Evolutionary conservation across 2,329 filamentous ascomycete species (phyloP).

Genomic region (Blastomyces emzantsi): DNA sequence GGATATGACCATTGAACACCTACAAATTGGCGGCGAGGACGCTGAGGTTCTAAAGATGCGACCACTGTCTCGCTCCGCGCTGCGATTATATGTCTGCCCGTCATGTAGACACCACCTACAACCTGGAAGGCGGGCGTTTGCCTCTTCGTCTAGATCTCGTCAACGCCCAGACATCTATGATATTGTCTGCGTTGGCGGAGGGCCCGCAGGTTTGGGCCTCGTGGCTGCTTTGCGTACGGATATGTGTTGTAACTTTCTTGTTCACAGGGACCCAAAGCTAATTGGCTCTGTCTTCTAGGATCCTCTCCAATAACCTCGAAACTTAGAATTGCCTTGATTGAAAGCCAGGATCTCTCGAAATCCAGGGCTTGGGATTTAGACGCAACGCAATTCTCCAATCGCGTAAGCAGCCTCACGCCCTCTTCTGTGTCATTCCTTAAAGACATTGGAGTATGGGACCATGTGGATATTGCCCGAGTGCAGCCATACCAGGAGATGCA

Average conservation of each 20-base stretch:
- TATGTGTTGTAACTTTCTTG: not conserved
- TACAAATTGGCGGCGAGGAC: not conserved
- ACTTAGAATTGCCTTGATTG: slow-evolving; percentile 79
- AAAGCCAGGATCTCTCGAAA: slow-evolving; percentile 74
- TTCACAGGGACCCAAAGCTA: slow-evolving; percentile 8
- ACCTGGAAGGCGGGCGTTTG: slow-evolving; percentile 25
- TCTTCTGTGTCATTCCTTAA: slow-evolving; percentile 75
- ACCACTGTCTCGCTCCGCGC: slow-evolving; percentile 22
- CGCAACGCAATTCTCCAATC: slow-evolving; percentile 70
- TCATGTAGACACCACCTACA: slow-evolving; percentile 29
- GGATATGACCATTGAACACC: not conserved
- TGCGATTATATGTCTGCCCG: slow-evolving; percentile 34
- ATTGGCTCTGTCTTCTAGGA: slow-evolving; percentile 42
- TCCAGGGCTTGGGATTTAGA: slow-evolving; percentile 58
- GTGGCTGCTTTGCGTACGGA: slow-evolving; percentile 63
- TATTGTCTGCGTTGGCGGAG: slow-evolving; percentile 84
- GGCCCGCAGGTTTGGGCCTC: slow-evolving; percentile 78
- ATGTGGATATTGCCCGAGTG: slow-evolving; percentile 62
- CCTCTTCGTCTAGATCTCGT: slow-evolving; percentile 23
- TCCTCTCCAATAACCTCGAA: slow-evolving; percentile 64
- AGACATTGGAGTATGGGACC: slow-evolving; percentile 73
- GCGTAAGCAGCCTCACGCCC: slow-evolving; percentile 90
- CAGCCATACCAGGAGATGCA: slow-evolving; percentile 95
- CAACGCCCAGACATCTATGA: slow-evolving; percentile 68
- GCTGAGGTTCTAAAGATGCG: slow-evolving; percentile 23